Evolutionary conservation across 2,329 filamentous ascomycete species (phyloP), one percentile per base, ranked within the genome.

Genomic region (Fusarium bactridioides): DNA sequence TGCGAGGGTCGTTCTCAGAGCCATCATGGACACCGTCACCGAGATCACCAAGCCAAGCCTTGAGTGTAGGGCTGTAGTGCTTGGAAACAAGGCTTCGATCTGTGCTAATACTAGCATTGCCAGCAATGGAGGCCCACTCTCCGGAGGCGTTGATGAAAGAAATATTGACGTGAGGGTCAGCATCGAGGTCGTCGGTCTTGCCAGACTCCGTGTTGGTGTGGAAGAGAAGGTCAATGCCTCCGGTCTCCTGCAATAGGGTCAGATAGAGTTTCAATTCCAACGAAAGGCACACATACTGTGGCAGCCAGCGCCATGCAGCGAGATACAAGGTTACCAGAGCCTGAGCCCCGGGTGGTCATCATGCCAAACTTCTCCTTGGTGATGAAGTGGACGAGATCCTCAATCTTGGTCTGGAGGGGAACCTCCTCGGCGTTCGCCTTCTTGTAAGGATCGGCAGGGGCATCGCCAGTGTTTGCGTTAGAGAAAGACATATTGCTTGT

Each of bases 161-260:
- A 73, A 97, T 87, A 84, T 97, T 97, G 84, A 94, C 88, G 75
- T 93, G 88, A 1, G 91, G 85, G 81, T 97, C 91, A 63, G 86
- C 85, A 63, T 89, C 86, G 45, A 97, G 87, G 78, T 97, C 94
- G 81, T 94, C 88, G 10, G 93, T 94, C 87, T 97, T 97, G 83
- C 93, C 90, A 15, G 93, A 94, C 80, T 95, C 93, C 70, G 93
- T 94, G 86, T 97, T 97, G 79, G 94, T 94, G 85, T 96, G 92
- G 88, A 97, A 97, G 81, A 97, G 88, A 63, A 96, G 88, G 80
- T 97, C 94, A 64, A 94, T 87, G 77, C 93, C 92, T 72, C 91
- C 91, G 69, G 87, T 86, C 83, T 97, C 94, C 93, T 95, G 70
- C 6, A 51, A 8, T 35, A 10, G 45, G 21, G 35, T 70, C 33